phyloP scores from a whole-genome alignment of 2,329 filamentous ascomycete species.

The Rutstroemia sydowiana region DNA sequence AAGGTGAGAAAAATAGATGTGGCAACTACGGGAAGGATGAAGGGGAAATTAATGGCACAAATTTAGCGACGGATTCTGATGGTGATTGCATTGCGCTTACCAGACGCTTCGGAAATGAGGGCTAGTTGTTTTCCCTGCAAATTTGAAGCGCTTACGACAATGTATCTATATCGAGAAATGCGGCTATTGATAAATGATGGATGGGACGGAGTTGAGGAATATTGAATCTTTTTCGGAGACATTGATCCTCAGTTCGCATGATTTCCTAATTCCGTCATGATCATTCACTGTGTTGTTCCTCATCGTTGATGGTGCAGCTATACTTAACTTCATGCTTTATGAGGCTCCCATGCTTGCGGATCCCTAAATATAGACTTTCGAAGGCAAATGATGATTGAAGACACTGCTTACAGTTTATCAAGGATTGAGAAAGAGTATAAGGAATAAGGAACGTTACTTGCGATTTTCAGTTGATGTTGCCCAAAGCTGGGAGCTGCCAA shows the following conservation, averaged over 20 bases:
- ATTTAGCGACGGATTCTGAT: background rate
- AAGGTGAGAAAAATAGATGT: background rate
- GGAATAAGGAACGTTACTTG: too few relatives aligned
- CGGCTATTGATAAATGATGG: background rate
- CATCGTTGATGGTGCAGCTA: too few relatives aligned
- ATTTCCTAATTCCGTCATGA: background rate
- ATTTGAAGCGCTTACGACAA: background rate
- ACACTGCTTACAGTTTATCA: too few relatives aligned
- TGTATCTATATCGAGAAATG: background rate
- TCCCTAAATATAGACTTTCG: too few relatives aligned
- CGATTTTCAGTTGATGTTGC: too few relatives aligned
- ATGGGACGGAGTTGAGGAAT: constrained; percentile 1
- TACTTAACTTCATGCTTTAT: too few relatives aligned
- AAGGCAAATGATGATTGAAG: too few relatives aligned
- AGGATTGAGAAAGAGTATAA: too few relatives aligned
- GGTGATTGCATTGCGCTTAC: background rate
- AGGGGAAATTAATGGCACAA: background rate
- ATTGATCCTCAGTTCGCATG: background rate
- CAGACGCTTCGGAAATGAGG: constrained; percentile 3
- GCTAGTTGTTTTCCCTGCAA: background rate
- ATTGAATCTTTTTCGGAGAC: background rate
- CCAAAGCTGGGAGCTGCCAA: too few relatives aligned
- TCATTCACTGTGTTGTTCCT: too few relatives aligned
- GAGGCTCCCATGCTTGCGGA: too few relatives aligned
- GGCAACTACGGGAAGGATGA: background rate